Evolutionary conservation across 176 grass and related monocot species (phyloP).

Genomic region (Zoysia pacifica): DNA sequence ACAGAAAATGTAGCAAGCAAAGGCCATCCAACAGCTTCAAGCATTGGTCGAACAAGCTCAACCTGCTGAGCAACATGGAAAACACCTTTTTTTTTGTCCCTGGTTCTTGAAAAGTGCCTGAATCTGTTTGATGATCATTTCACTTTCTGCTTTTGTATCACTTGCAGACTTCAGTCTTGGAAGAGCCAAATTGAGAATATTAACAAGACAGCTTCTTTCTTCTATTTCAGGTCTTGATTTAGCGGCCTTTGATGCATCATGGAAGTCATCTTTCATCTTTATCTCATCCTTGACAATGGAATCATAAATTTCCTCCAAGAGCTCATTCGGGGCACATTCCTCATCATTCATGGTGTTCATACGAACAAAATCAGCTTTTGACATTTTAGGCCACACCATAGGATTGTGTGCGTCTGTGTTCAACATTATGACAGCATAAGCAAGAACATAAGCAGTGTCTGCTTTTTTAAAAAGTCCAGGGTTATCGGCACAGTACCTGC

Average conservation of each 20-base stretch:
- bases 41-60: conserved; percentile 97
- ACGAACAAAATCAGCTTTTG: conserved; percentile 87
- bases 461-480: conserved; percentile 99
- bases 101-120: conserved; percentile 89
- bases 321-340: conserved; percentile 87
- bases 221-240: conserved; percentile 65
- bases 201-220: conserved; percentile 80
- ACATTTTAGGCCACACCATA: conserved; percentile 99
- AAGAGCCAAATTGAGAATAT: conserved; percentile 94
- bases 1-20: conserved; percentile 98
- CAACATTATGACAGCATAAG: conserved; percentile 99
- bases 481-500: conserved; percentile 99
- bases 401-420: conserved; percentile 99
- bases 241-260: conserved; percentile 45
- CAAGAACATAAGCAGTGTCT: conserved; percentile 98
- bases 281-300: conserved; percentile 97
- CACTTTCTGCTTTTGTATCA: conserved; percentile 93
- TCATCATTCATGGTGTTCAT: conserved; percentile 84
- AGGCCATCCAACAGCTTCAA: conserved; percentile 99
- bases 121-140: conserved; percentile 86
- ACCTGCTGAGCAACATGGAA: conserved; percentile 89
- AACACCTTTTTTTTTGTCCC: conserved; percentile 76
- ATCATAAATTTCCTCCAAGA: conserved; percentile 96
- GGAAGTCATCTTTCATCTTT: conserved; percentile 80
- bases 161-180: conserved; percentile 77